phyloP scores from a whole-genome alignment of 192 early-diverging fungal species.

The Paraglomus brasilianum region DNA sequence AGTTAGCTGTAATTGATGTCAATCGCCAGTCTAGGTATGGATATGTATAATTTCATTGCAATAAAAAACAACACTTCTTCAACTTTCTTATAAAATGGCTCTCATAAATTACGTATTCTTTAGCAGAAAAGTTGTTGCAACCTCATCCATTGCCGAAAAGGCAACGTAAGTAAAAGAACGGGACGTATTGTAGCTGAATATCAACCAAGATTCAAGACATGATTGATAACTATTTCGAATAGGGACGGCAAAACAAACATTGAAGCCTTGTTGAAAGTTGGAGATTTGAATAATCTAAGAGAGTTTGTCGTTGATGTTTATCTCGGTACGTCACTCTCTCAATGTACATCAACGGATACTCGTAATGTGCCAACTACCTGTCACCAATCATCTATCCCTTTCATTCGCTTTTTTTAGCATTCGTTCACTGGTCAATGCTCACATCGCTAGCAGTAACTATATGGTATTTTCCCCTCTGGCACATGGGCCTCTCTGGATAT shows the following conservation, averaged over 20 bases:
- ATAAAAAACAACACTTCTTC: background rate
- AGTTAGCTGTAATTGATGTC: slow-evolving; percentile 49
- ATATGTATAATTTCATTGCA: slow-evolving; percentile 8
- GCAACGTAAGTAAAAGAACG: background rate
- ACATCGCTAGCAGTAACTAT: slow-evolving; percentile 68
- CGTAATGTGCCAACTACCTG: background rate
- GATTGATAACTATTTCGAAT: background rate
- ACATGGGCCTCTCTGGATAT: slow-evolving; percentile 83
- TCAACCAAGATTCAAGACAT: too few relatives aligned
- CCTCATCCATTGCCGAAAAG: background rate
- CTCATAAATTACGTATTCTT: background rate
- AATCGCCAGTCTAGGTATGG: slow-evolving; percentile 29
- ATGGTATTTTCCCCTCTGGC: slow-evolving; percentile 84
- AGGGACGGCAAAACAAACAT: background rate
- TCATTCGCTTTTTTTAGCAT: slow-evolving; percentile 41
- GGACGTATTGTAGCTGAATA: too few relatives aligned
- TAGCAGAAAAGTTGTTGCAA: background rate
- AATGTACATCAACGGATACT: background rate
- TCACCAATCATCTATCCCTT: background rate
- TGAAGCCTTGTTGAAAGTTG: background rate
- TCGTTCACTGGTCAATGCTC: slow-evolving; percentile 81
- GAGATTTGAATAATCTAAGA: slow-evolving; percentile 10
- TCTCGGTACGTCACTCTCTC: slow-evolving; percentile 45
- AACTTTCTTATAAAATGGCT: background rate
- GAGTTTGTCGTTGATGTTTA: slow-evolving; percentile 65